phyloP scores from a whole-genome alignment of 2,329 filamentous ascomycete species.

The Fusarium oligoseptatum region DNA sequence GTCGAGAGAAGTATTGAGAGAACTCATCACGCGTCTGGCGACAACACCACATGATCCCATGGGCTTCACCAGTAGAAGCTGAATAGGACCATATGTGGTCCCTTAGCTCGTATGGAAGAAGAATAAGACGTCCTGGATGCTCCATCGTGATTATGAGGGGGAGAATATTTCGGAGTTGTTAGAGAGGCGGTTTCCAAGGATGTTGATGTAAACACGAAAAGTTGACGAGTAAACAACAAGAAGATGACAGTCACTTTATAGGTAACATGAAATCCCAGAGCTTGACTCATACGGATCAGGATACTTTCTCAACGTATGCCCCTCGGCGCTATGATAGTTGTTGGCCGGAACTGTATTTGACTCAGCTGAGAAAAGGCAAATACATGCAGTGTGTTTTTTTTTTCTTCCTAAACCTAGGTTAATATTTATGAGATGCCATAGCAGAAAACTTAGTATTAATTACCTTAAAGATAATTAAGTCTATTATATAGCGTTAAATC shows the following conservation, averaged over 20 bases:
- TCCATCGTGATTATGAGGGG: background rate
- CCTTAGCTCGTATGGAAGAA: constrained; percentile 24
- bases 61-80: background rate
- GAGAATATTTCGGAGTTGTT: background rate
- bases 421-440: no score
- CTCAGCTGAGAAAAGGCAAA: no score
- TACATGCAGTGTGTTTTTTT: no score
- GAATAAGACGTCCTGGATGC: background rate
- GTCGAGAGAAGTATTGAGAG: background rate
- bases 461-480: no score
- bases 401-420: no score
- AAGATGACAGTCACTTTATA: background rate
- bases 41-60: constrained; percentile 19
- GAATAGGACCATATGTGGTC: constrained; percentile 16
- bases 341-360: background rate
- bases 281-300: background rate
- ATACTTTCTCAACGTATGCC: background rate
- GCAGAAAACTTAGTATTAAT: no score
- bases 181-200: background rate
- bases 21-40: constrained; percentile 18
- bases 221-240: background rate
- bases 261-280: background rate
- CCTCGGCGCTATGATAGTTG: background rate
- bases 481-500: no score
- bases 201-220: background rate